These are phyloP conservation scores for Salinomyces thailandicus DNA, from an alignment of 2,329 filamentous ascomycete species.

Conservation along the genomic window DNA sequence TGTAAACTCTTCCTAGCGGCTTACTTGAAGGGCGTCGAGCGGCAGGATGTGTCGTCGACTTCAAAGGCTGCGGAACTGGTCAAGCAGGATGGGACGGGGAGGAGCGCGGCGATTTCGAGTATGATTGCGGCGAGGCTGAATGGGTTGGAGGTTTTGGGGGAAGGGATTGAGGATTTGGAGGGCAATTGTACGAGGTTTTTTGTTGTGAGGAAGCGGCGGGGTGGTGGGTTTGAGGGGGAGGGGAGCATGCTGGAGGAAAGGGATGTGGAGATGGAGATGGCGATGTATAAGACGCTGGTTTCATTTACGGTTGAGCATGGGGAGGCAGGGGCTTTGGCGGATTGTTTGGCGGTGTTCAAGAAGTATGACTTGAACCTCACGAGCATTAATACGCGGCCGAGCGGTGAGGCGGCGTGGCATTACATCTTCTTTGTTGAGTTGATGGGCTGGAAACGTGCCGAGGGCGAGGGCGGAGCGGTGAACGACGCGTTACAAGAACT, in stretches of 20 bases:
- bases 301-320: slow-evolving; percentile 74
- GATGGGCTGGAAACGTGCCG: slow-evolving; percentile 46
- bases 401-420: slow-evolving; percentile 64
- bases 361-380: slow-evolving; percentile 57
- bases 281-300: slow-evolving; percentile 56
- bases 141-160: slow-evolving; percentile 57
- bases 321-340: slow-evolving; percentile 69
- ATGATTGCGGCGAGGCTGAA: slow-evolving; percentile 59
- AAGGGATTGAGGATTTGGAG: slow-evolving; percentile 59
- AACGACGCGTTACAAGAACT: slow-evolving; percentile 51
- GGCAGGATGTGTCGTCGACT: slow-evolving; percentile 75
- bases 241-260: slow-evolving; percentile 5
- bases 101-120: slow-evolving; percentile 68
- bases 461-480: slow-evolving; percentile 48
- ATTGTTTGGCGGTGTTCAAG: slow-evolving; percentile 70
- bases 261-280: slow-evolving; percentile 5
- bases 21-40: slow-evolving; percentile 63
- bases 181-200: slow-evolving; percentile 77
- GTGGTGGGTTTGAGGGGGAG: not conserved
- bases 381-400: slow-evolving; percentile 79
- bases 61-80: slow-evolving; percentile 70
- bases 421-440: slow-evolving; percentile 96
- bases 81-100: slow-evolving; percentile 44
- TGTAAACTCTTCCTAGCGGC: slow-evolving; percentile 64
- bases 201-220: slow-evolving; percentile 40